These are phyloP conservation scores for Vigna reflexopilosa DNA, from an alignment of 306 rosid species.

Conservation along the genomic window DNA sequence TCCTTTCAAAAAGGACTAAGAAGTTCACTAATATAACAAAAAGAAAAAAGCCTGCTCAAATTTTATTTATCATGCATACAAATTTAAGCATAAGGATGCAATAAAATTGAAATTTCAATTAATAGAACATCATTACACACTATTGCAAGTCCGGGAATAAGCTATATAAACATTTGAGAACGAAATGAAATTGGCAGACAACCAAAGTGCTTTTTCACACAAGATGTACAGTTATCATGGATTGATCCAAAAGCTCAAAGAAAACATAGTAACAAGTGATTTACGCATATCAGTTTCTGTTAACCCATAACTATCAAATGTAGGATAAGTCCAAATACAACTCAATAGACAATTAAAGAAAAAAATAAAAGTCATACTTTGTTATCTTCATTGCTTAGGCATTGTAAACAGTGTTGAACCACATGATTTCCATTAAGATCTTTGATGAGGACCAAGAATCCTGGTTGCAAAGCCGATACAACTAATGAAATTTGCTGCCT, in stretches of 20 bases:
- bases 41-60: not conserved
- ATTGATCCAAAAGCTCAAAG: slow-evolving; percentile 8
- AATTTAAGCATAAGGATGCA: not conserved
- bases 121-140: not conserved
- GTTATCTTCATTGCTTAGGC: slow-evolving; percentile 59
- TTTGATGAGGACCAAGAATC: slow-evolving; percentile 68
- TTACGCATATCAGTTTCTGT: slow-evolving; percentile 6
- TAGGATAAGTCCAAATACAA: slow-evolving; percentile 16
- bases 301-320: slow-evolving; percentile 8
- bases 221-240: slow-evolving; percentile 19
- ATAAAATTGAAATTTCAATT: not conserved
- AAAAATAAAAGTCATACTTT: slow-evolving; percentile 46
- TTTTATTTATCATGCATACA: not conserved
- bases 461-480: slow-evolving; percentile 66
- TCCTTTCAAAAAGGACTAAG: slow-evolving; percentile 13
- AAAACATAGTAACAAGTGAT: not conserved
- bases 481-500: slow-evolving; percentile 59
- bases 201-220: slow-evolving; percentile 2
- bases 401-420: slow-evolving; percentile 68
- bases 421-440: slow-evolving; percentile 78
- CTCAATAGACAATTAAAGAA: not conserved
- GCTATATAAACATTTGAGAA: slow-evolving; percentile 1
- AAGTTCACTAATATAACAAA: not conserved
- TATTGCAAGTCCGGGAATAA: not conserved
- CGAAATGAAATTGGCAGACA: not conserved